These are phyloP conservation scores for Penicillium psychrofluorescens DNA, from an alignment of 495 filamentous ascomycete genomes.

Conservation along the genomic window DNA sequence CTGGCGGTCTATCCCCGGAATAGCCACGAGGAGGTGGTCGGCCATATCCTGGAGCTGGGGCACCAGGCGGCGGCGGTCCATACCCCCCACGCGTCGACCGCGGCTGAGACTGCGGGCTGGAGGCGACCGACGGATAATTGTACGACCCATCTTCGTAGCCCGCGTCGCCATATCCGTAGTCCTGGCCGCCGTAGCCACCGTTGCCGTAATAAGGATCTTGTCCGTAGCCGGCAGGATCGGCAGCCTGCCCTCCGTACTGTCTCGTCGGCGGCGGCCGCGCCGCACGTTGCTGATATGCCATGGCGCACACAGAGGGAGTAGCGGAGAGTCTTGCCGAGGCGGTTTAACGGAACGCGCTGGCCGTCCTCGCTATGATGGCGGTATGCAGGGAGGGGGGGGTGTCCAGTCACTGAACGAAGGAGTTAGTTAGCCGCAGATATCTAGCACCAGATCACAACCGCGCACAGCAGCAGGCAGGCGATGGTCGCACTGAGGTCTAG, in stretches of 20 bases:
- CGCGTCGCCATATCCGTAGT: slow-evolving; percentile 27
- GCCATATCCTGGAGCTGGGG: slow-evolving; percentile 44
- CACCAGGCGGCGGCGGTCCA: slow-evolving; percentile 30
- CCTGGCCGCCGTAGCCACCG: slow-evolving; percentile 12
- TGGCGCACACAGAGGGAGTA: slow-evolving; percentile 7
- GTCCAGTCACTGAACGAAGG: no score
- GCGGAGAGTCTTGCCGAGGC: not conserved
- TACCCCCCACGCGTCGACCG: slow-evolving; percentile 17
- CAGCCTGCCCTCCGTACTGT: slow-evolving; percentile 38
- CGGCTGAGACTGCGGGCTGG: slow-evolving; percentile 33
- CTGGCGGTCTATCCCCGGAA: slow-evolving; percentile 16
- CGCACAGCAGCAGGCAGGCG: no score
- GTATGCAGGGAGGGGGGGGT: no score
- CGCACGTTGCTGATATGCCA: slow-evolving; percentile 27
- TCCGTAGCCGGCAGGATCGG: slow-evolving; percentile 30
- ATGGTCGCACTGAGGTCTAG: no score
- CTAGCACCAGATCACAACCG: no score
- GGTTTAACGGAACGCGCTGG: no score
- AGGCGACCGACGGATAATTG: slow-evolving; percentile 22
- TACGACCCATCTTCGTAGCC: slow-evolving; percentile 44
- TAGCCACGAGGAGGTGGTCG: slow-evolving; percentile 23
- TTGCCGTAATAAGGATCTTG: slow-evolving; percentile 43
- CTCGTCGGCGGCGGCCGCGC: slow-evolving; percentile 44
- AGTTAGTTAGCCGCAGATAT: no score
- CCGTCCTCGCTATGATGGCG: no score